Conservation (phyloP, 2,329 filamentous ascomycete species). For the Penicillium sp. region DNA sequence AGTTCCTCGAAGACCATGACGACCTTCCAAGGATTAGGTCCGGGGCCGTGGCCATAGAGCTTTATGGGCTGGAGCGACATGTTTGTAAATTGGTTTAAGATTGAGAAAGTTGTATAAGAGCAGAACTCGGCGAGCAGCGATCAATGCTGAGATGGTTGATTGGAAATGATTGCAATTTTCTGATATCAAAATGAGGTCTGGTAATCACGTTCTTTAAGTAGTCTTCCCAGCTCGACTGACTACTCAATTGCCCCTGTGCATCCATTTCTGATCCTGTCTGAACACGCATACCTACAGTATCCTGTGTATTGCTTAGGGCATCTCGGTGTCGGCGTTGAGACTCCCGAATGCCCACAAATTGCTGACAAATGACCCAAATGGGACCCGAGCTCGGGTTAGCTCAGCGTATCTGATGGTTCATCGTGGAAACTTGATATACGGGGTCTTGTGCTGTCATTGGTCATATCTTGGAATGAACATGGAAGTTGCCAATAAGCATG, state of each 20-base stretch:
- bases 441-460: not conserved
- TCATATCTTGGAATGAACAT: not conserved
- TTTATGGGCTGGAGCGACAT: conserved; percentile 26
- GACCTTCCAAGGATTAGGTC: conserved; percentile 39
- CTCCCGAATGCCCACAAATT: not conserved
- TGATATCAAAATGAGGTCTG: not conserved
- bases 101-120: not conserved
- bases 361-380: not conserved
- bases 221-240: not conserved
- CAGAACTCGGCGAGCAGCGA: not conserved
- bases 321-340: not conserved
- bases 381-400: not conserved
- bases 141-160: not conserved
- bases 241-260: not conserved
- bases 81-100: not conserved
- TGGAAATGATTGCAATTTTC: not conserved
- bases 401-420: too few relatives aligned
- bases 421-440: not conserved
- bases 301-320: not conserved
- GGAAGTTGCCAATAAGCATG: not conserved
- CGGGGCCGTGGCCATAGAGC: conserved; percentile 25
- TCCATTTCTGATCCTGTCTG: not conserved
- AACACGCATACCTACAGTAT: not conserved
- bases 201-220: not conserved
- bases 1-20: conserved; percentile 38